Conservation (phyloP, 805 yeast species). For the Candida saitoana region DNA sequence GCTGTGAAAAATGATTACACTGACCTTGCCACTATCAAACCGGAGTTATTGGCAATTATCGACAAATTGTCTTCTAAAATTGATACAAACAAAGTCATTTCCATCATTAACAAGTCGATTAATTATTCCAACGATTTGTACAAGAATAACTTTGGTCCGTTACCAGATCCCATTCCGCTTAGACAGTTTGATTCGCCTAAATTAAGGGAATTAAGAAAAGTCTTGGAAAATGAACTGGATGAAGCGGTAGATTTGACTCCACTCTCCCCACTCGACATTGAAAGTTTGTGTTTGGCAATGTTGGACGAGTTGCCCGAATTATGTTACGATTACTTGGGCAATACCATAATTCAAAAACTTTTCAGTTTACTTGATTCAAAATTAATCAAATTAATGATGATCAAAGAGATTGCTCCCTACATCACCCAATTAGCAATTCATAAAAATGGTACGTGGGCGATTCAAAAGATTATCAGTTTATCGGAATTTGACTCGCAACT, state of each 20-base stretch:
- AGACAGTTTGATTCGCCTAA: conserved; percentile 85
- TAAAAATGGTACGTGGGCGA: conserved; percentile 99
- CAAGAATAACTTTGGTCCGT: conserved; percentile 60
- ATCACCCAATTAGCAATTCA: conserved; percentile 91
- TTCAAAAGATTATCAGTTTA: conserved; percentile 85
- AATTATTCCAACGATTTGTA: conserved; percentile 43
- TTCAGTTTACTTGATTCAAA: conserved; percentile 66
- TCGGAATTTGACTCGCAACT: conserved; percentile 47
- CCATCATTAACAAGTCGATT: conserved; percentile 38
- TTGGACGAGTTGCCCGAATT: conserved; percentile 84
- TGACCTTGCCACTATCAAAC: conserved; percentile 21
- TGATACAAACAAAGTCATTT: conserved; percentile 37
- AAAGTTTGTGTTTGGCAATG: conserved; percentile 79
- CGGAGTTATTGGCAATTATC: conserved; percentile 16
- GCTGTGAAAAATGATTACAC: conserved; percentile 11
- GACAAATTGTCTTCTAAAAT: conserved; percentile 16
- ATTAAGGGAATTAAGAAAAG: conserved; percentile 78
- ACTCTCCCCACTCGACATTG: conserved; percentile 58
- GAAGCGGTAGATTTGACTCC: conserved; percentile 18
- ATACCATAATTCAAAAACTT: conserved; percentile 89
- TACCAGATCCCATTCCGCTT: conserved; percentile 66
- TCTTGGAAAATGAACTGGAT: conserved; percentile 33
- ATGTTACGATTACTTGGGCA: conserved; percentile 90
- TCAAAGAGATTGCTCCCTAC: conserved; percentile 70
- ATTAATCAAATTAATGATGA: conserved; percentile 72